A percentile compares a stretch with the other conserved stretches of the same genome.
phyloP scores from a whole-genome alignment of 23 red algal genomes.

The Chondrus crispus region DNA sequence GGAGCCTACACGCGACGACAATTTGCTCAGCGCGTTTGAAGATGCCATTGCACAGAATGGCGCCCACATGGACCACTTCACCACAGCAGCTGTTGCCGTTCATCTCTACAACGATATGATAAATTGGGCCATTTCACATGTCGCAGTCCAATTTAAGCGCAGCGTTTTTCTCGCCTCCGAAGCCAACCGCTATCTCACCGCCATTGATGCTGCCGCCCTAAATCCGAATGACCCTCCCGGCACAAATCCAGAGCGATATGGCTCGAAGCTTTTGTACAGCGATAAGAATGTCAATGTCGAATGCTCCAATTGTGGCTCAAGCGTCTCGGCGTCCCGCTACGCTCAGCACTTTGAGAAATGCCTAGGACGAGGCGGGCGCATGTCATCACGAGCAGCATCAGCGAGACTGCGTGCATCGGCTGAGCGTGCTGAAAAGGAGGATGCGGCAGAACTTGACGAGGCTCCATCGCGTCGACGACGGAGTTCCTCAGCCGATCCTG shows the following conservation, averaged over 20 bases:
- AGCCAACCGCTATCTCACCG: constrained; percentile 4
- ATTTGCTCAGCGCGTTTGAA: not conserved
- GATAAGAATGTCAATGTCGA: constrained; percentile 70
- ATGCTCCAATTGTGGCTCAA: constrained; percentile 66
- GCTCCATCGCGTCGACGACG: constrained; percentile 26
- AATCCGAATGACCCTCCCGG: not conserved
- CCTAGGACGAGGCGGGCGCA: constrained; percentile 75
- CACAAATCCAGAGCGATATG: constrained; percentile 9
- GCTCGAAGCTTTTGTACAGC: constrained; percentile 29
- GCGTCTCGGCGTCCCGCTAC: constrained; percentile 77
- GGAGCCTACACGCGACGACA: constrained; percentile 13
- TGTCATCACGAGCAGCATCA: constrained; percentile 61
- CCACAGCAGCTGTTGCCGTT: constrained; percentile 36
- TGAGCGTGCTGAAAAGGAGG: constrained; percentile 58
- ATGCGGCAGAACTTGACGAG: constrained; percentile 19
- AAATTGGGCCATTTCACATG: constrained; percentile 62
- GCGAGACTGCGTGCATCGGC: constrained; percentile 61
- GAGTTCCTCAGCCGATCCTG: not conserved
- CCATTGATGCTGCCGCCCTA: not conserved
- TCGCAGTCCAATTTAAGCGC: constrained; percentile 46
- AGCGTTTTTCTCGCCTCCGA: constrained; percentile 25
- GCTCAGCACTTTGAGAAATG: constrained; percentile 89
- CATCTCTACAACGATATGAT: constrained; percentile 57
- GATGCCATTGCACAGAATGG: constrained; percentile 3
- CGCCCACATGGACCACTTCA: not conserved